Conservation (phyloP, 495 filamentous ascomycete species). For the Hamigera avellanea region DNA sequence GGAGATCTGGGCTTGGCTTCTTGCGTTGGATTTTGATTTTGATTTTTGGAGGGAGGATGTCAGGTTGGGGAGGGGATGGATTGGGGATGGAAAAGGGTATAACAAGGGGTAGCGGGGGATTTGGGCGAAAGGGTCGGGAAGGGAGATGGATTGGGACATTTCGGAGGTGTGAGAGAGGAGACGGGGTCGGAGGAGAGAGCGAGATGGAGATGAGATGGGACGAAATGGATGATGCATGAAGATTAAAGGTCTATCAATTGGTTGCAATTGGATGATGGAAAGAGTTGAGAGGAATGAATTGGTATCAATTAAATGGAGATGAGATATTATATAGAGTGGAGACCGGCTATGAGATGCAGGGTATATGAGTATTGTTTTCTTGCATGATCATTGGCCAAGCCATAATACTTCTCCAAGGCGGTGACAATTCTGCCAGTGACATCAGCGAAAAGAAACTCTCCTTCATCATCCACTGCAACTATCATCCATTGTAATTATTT, state of each 20-base stretch:
- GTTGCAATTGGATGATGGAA: no score
- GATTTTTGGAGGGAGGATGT: conserved; percentile 3
- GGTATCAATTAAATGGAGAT: no score
- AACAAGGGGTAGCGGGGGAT: conserved; percentile 22
- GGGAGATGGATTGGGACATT: conserved; percentile 9
- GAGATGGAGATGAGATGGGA: no score
- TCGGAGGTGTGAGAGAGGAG: conserved; percentile 9
- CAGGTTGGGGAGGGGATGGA: conserved; percentile 19
- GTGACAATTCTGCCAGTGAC: not conserved
- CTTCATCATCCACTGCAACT: not conserved
- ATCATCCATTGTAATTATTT: not conserved
- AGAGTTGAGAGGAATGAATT: no score
- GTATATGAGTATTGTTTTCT: not conserved
- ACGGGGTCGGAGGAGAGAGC: conserved; percentile 1
- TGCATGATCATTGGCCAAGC: no score
- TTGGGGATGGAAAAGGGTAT: conserved; percentile 22
- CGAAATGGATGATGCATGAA: no score
- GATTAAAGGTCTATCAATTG: no score
- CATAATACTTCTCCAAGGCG: not conserved
- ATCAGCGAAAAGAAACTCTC: not conserved
- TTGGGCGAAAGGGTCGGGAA: conserved; percentile 17
- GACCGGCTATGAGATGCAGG: no score
- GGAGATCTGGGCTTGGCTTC: conserved; percentile 8
- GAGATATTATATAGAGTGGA: no score
- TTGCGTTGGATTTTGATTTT: conserved; percentile 1